Base-by-base conservation (phyloP, 2,329 filamentous ascomycete genomes). In the Exserohilum rostratum region DNA sequence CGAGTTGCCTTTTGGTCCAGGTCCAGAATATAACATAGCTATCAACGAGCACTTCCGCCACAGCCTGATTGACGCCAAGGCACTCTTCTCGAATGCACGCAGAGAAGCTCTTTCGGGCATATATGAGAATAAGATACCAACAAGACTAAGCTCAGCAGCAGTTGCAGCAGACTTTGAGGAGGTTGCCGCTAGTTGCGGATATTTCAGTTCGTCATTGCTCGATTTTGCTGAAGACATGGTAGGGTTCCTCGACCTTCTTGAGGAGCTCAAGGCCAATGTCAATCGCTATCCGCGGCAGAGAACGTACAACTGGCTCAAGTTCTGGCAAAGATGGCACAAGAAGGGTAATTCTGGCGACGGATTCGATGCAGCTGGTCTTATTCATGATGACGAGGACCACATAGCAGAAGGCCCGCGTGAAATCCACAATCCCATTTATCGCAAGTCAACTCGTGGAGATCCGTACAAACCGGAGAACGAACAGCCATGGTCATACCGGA, bases 81-180 rank as follows among this genome's bases (percentile, higher is more conserved):
- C 84, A 3, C 78, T 99, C 1, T 99, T 96, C 74, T 88, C 89
- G 43, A 79, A 83, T 50, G 88, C 92, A 9, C 86, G 93, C 61
- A 86, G 85, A 51, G 85, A 89, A 44, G 92, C 95, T 0, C 79
- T 99, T 6, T 83, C 87, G 52, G 83, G 89, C 53, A 82, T 99
- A 0, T 98, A 99, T 74, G 87, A 85, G 59, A 90, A 85, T 46
- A 91, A 92, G 56, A 87, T 92, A 64, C 81, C 92, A 34, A 85
- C 85, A 10, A 85, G 85, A 53, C 80, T 86, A 3, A 83, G 86
- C 37, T 87, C 89, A 0, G 83, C 91, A 47, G 89, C 89, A 58
- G 83, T 93, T 7, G 89, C 96, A 69, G 95, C 93, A 2, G 95
- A 98, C 73, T 92, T 96, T 53, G 95, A 99, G 73, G 95, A 99